phyloP scores from a whole-genome alignment of 768 basidiomycete genomes.

The Phylloporus scabripes region DNA sequence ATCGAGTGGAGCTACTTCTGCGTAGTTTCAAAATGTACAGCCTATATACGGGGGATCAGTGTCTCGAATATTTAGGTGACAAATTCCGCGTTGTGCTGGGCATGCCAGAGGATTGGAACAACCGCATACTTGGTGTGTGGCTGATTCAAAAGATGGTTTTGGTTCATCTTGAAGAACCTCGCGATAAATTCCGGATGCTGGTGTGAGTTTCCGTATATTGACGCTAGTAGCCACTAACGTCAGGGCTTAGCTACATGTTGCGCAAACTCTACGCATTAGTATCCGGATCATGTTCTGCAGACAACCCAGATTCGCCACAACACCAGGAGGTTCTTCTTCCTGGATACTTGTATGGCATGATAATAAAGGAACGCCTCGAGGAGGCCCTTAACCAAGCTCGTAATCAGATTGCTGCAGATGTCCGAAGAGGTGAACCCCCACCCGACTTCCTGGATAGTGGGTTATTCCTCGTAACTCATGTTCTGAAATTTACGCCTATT shows the following conservation, averaged over 20 bases:
- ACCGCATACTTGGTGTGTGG: conserved; percentile 74
- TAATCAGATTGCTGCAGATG: conserved; percentile 62
- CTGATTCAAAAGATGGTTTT: conserved; percentile 81
- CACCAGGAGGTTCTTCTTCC: conserved; percentile 97
- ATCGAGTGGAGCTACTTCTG: conserved; percentile 90
- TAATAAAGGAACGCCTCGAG: conserved; percentile 95
- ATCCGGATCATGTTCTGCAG: conserved; percentile 82
- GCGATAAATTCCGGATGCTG: conserved; percentile 94
- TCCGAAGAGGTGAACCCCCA: conserved; percentile 64
- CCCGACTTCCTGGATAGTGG: conserved; percentile 86
- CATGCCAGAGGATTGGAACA: conserved; percentile 90
- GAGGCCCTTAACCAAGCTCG: conserved; percentile 77
- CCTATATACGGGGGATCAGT: conserved; percentile 83
- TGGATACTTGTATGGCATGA: conserved; percentile 90
- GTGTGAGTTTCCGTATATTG: conserved; percentile 44
- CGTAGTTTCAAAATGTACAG: conserved; percentile 94
- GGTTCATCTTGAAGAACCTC: conserved; percentile 79
- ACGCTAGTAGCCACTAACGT: conserved; percentile 5
- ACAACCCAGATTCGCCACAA: conserved; percentile 98
- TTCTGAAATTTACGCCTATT: conserved; percentile 4
- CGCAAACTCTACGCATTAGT: conserved; percentile 91
- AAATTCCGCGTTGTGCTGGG: conserved; percentile 92
- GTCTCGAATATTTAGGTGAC: conserved; percentile 91
- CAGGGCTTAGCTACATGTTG: conserved; percentile 80
- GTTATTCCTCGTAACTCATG: conserved; percentile 25